phyloP scores from a whole-genome alignment of 371 early-diverging fungal genomes.

The Mortierella sp. region DNA sequence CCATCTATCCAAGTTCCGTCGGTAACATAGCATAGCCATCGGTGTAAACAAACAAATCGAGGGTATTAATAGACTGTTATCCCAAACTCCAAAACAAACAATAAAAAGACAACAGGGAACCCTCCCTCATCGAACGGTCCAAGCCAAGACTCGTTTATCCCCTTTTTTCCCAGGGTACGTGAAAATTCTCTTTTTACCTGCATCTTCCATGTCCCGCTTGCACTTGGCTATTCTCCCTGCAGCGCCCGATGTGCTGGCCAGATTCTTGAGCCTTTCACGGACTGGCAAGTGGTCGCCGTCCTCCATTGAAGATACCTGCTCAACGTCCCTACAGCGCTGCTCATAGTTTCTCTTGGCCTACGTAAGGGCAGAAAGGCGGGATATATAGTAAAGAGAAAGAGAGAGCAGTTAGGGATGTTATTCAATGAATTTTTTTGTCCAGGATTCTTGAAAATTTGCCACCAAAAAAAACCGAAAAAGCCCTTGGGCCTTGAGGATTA shows the following conservation, averaged over 20 bases:
- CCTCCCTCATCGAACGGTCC: not conserved
- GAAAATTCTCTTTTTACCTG: constrained; percentile 59
- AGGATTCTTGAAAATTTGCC: constrained; percentile 1
- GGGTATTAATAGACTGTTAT: constrained; percentile 28
- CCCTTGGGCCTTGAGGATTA: not conserved
- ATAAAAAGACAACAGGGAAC: not conserved
- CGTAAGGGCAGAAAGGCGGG: not conserved
- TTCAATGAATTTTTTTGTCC: not conserved
- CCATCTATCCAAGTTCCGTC: constrained; percentile 52
- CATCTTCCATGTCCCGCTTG: constrained; percentile 67
- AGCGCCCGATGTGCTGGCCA: constrained; percentile 39
- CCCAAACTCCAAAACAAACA: not conserved
- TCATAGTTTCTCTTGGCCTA: constrained; percentile 66
- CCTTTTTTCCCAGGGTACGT: constrained; percentile 3
- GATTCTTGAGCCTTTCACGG: constrained; percentile 56
- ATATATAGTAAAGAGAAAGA: not conserved
- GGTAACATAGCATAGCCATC: constrained; percentile 10
- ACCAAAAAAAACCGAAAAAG: constrained; percentile 8
- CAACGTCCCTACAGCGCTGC: constrained; percentile 55
- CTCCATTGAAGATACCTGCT: constrained; percentile 57
- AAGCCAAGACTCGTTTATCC: not conserved
- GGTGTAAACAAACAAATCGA: not conserved
- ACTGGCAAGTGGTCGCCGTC: constrained; percentile 60
- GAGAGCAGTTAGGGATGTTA: not conserved
- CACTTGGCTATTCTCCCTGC: constrained; percentile 59